Conservation (phyloP, 306 rosid species). For the Pachyrhizus erosus region DNA sequence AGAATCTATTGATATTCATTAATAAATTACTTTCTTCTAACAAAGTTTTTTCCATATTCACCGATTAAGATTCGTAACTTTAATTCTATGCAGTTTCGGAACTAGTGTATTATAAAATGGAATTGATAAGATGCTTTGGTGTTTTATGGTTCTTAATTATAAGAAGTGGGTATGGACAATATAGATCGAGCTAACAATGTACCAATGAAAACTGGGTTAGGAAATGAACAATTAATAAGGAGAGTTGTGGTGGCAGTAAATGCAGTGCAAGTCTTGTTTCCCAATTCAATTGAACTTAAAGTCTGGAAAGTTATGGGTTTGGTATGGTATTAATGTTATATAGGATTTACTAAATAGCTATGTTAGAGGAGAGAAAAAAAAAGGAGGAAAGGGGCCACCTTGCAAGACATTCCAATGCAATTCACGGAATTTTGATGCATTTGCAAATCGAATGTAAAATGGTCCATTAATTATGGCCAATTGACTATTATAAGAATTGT, state of each 20-base stretch:
- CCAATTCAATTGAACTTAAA: background rate
- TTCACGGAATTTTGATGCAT: background rate
- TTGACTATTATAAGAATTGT: background rate
- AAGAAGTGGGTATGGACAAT: background rate
- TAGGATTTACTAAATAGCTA: background rate
- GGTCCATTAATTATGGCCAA: background rate
- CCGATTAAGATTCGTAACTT: too few species aligned
- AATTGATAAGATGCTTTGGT: background rate
- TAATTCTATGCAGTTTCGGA: too few species aligned
- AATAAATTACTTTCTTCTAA: too few species aligned
- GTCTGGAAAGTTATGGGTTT: background rate
- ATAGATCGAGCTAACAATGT: too few species aligned
- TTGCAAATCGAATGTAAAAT: background rate
- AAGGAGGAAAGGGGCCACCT: background rate
- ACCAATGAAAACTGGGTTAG: background rate
- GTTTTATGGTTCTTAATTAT: background rate
- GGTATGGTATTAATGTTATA: background rate
- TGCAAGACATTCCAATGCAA: constrained; percentile 29
- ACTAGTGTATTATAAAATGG: too few species aligned
- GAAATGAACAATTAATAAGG: background rate
- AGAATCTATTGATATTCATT: too few species aligned
- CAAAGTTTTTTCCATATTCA: too few species aligned
- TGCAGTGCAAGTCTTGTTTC: background rate
- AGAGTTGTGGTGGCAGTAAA: background rate
- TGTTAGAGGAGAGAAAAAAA: background rate